Percentiles rank a stretch among this genome's conserved stretches.
Evolutionary conservation across 768 basidiomycete species (phyloP).

Genomic region (Infundibulicybe gibba): DNA sequence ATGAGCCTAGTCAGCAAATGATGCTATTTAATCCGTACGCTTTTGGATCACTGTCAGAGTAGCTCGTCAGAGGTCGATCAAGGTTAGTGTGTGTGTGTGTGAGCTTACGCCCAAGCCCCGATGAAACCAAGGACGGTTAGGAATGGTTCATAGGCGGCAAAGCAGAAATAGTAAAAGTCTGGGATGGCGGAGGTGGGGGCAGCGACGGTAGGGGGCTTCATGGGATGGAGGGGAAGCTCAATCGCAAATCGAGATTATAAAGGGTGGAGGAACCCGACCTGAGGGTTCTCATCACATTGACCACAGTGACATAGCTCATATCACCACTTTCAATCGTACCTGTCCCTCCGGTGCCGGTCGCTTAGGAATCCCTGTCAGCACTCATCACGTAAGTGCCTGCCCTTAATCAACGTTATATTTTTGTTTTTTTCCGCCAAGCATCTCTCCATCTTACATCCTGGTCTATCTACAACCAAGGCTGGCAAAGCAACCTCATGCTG

Average conservation of each 20-base stretch:
- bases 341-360: too few relatives aligned
- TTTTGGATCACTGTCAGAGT: conserved; percentile 50
- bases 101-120: conserved; percentile 49
- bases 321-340: too few relatives aligned
- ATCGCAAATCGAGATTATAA: too few relatives aligned
- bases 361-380: too few relatives aligned
- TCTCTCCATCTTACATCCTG: conserved; percentile 23
- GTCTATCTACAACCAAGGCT: conserved; percentile 70
- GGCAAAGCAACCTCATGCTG: conserved; percentile 41
- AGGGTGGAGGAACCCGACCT: conserved; percentile 2
- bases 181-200: conserved; percentile 59
- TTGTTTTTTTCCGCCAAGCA: neutral
- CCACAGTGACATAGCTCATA: too few relatives aligned
- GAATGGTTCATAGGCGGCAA: conserved; percentile 72
- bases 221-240: too few relatives aligned
- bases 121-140: conserved; percentile 62
- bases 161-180: conserved; percentile 68
- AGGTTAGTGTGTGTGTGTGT: too few relatives aligned
- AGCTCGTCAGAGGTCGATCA: too few relatives aligned
- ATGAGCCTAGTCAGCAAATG: conserved; percentile 2
- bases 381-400: conserved; percentile 20
- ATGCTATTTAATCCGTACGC: conserved; percentile 36
- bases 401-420: conserved; percentile 26
- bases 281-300: too few relatives aligned
- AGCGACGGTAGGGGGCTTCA: too few relatives aligned